Conservation (phyloP, 2,329 filamentous ascomycete species). For the Bertia moriformis region DNA sequence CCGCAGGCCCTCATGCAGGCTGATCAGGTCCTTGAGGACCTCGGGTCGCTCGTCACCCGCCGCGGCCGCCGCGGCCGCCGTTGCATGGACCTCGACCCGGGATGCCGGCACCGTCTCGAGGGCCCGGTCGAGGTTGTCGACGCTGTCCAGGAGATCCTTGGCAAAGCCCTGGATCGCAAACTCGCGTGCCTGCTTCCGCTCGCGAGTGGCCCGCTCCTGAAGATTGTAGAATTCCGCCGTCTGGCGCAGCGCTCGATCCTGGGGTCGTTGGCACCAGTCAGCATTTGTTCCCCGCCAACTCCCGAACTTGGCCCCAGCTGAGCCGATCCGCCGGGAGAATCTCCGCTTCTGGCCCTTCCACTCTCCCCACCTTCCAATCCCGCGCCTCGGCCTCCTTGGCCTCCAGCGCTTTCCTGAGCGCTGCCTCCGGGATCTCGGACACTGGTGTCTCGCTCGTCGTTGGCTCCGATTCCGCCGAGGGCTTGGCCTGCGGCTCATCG, state of each 20-base stretch:
- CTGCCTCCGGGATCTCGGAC: conserved; percentile 17
- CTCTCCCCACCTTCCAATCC: conserved; percentile 65
- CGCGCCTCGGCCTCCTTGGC: conserved; percentile 57
- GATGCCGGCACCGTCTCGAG: conserved; percentile 64
- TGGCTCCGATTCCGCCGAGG: conserved; percentile 12
- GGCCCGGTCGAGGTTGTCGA: conserved; percentile 95
- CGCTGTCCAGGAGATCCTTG: conserved; percentile 81
- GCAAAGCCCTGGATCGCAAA: conserved; percentile 95
- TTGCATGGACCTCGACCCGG: conserved; percentile 56
- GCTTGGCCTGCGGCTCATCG: too few species aligned
- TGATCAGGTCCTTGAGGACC: conserved; percentile 56
- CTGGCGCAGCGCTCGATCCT: conserved; percentile 91
- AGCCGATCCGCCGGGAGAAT: not conserved
- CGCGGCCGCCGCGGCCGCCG: too few species aligned
- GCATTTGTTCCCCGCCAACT: not conserved
- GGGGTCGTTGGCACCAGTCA: conserved; percentile 2
- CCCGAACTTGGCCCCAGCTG: conserved; percentile 1
- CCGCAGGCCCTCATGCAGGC: conserved; percentile 76
- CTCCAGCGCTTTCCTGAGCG: conserved; percentile 38
- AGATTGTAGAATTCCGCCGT: conserved; percentile 97
- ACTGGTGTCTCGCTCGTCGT: conserved; percentile 7
- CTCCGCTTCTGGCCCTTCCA: conserved; percentile 1
- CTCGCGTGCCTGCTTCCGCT: conserved; percentile 73
- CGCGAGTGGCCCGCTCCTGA: conserved; percentile 82
- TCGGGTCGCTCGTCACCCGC: conserved; percentile 26